Evolutionary conservation across 192 early-diverging fungal genomes (phyloP).

Genomic region (Rhizoclosmatium globosum): DNA sequence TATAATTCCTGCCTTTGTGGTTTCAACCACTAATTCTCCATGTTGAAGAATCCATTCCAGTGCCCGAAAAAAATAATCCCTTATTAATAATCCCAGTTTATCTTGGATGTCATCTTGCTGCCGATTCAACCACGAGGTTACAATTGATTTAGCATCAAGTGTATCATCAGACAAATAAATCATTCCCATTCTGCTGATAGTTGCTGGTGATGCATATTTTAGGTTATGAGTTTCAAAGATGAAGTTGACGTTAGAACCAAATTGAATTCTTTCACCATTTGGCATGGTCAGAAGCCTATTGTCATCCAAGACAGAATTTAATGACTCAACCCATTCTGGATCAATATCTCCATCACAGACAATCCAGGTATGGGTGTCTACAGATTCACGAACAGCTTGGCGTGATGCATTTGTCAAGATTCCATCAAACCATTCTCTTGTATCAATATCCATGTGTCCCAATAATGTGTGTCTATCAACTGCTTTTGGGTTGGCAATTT

Average conservation of each 20-base stretch:
- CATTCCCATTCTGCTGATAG: conserved; percentile 73
- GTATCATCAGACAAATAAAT: conserved; percentile 70
- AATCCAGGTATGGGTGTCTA: conserved; percentile 62
- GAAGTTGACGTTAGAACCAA: conserved; percentile 69
- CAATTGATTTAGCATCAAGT: conserved; percentile 52
- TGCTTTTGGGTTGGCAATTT: conserved; percentile 63
- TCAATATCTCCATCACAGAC: conserved; percentile 70
- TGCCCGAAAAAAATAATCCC: conserved; percentile 51
- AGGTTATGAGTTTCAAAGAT: conserved; percentile 70
- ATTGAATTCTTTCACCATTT: conserved; percentile 70
- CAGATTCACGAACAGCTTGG: conserved; percentile 62
- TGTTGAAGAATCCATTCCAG: conserved; percentile 57
- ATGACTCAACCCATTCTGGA: conserved; percentile 68
- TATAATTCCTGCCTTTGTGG: conserved; percentile 59
- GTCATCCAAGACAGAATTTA: conserved; percentile 70
- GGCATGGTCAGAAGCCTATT: conserved; percentile 68
- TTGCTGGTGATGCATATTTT: conserved; percentile 68
- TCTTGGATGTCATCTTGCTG: conserved; percentile 37
- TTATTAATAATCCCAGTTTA: conserved; percentile 46
- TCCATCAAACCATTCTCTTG: conserved; percentile 68
- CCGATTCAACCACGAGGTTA: conserved; percentile 53
- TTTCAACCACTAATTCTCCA: conserved; percentile 55
- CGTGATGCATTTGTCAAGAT: conserved; percentile 62
- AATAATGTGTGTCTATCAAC: conserved; percentile 59
- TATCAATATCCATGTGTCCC: conserved; percentile 69